Evolutionary conservation across 345 rosid species (phyloP), one percentile per base, ranked within the genome.

Genomic region (Crucihimalaya himalaica): DNA sequence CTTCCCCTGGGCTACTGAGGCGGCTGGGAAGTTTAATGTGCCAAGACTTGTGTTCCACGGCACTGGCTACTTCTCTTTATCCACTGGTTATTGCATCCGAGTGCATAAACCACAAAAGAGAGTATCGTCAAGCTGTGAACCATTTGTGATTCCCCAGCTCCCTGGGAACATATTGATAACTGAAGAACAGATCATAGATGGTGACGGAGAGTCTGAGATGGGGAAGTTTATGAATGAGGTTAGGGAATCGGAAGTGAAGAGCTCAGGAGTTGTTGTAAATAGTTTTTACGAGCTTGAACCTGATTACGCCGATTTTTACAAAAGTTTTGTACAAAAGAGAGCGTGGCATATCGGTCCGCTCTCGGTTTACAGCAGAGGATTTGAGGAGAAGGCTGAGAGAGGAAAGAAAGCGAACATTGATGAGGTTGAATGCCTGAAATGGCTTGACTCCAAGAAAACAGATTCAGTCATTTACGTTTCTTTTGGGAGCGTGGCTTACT

Each of bases 281-380:
- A 89, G 90, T 61, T 86, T 89, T 82, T 84, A 86, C 3, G 92
- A 92, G 82, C 88, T 91, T 0, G 93, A 91, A 61, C 81, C 83
- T 0, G 81, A 14, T 42, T 86, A 88, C 25, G 84, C 81, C 0
- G 89, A 88, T 42, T 65, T 74, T 35, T 89, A 82, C 73, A 68
- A 61, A 43, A 72, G 75, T 2, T 66, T 66, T 50, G 18, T 80
- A 53, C 11, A 6, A 4, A 28, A 53, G 27, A 20, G 14, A 48
- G 13, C 53, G 2, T 48, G 53, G 53, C 53, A 48, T 20, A 48
- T 47, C 5, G 52, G 52, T 47, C 52, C 40, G 40, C 40, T 35
- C 29, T 75, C 79, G 6, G 6, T 68, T 19, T 71, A 66, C 46
- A 84, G 62, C 65, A 63, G 58, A 37, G 28, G 55, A 4, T 53